Evolutionary conservation across 2,329 filamentous ascomycete genomes (phyloP), one percentile per base, ranked within the genome.

Genomic region (Monosporascus cannonballus): DNA sequence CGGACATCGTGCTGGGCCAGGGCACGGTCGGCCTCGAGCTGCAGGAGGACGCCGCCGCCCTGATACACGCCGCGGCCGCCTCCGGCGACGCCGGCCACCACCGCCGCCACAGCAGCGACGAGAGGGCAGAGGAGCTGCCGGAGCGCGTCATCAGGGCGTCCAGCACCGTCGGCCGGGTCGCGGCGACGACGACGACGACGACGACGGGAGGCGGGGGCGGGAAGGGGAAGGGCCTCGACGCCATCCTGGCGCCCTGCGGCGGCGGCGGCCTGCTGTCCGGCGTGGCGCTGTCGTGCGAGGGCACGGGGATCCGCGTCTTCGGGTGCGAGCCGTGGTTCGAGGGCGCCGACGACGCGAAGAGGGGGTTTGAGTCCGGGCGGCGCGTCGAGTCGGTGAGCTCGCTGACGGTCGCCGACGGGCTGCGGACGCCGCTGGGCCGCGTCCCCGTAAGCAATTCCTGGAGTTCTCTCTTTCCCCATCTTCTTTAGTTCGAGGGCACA

Each of bases 221-320:
- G 22, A 59, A 55, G 41, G 58, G 51, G 4, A 69, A 66, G 47
- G 69, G 71, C 0, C 72, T 91, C 0, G 77, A 90, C 67, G 87
- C 84, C 11, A 83, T 96, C 47, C 85, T 97, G 25, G 82, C 90
- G 0, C 92, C 92, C 0, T 86, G 90, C 64, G 90, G 92, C 24
- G 93, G 94, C 24, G 94, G 93, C 7, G 93, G 94, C 3, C 84
- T 97, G 77, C 82, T 96, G 25, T 85, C 85, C 0, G 93, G 93
- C 45, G 84, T 90, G 7, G 90, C 92, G 9, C 84, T 93, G 3
- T 87, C 85, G 57, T 84, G 86, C 61, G 78, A 86, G 46, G 83
- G 82, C 22, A 92, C 88, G 0, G 80, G 83, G 0, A 88, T 88
- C 49, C 72, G 72, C 1, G 90, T 96, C 1, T 97, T 94, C 69